A percentile compares a stretch with the other conserved stretches of the same genome.
phyloP scores from a whole-genome alignment of 2,329 filamentous ascomycete species.

The Ophiostoma tasmaniense region DNA sequence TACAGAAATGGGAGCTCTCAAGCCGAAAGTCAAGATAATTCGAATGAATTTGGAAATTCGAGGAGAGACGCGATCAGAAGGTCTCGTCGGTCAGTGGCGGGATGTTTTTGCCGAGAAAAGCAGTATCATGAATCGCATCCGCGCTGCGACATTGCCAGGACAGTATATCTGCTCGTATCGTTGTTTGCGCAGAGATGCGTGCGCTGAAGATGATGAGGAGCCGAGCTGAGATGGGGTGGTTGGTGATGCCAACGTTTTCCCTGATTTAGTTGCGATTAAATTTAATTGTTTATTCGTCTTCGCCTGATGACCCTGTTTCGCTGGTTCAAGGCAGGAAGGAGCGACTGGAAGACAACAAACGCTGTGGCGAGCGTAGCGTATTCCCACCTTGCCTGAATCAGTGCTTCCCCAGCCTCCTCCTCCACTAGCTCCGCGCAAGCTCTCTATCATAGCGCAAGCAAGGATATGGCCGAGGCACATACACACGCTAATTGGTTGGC shows the following conservation, averaged over 20 bases:
- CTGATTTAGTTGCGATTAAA: neutral
- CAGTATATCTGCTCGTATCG: neutral
- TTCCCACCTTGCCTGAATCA: neutral
- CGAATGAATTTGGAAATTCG: too few species aligned
- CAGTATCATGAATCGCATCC: neutral
- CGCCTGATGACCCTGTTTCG: neutral
- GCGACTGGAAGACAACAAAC: neutral
- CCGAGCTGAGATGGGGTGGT: neutral
- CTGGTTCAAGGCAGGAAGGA: neutral
- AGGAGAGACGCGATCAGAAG: neutral
- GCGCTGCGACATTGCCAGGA: constrained; percentile 2
- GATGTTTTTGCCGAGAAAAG: neutral
- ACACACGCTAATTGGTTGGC: constrained; percentile 19
- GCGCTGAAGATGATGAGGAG: neutral
- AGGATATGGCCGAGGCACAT: constrained; percentile 13
- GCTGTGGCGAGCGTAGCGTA: neutral
- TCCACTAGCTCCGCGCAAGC: neutral
- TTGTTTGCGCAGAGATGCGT: neutral
- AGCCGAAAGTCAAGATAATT: neutral
- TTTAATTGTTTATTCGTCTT: constrained; percentile 1
- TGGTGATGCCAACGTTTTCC: constrained; percentile 3
- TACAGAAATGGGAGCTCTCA: neutral
- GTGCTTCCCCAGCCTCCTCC: constrained; percentile 3
- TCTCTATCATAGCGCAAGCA: neutral
- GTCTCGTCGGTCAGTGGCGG: neutral